Evolutionary conservation across 257 asterid genomes (phyloP).

Genomic region (Penstemon newberryi): DNA sequence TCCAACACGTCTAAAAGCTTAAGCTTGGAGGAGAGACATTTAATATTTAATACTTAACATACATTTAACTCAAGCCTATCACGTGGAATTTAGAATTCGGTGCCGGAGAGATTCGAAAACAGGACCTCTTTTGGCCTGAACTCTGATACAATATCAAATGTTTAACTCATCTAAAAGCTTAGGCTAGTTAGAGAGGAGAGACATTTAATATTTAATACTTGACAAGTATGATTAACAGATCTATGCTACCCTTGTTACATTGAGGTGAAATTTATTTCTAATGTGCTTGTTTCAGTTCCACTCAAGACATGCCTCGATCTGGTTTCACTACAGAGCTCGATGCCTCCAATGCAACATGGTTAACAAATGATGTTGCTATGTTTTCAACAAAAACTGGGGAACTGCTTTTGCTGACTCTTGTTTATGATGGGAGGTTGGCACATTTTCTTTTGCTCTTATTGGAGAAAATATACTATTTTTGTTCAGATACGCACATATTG

Average conservation of each 20-base stretch:
- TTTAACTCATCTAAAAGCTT: too few species aligned
- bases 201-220: too few species aligned
- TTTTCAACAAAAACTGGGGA: conserved; percentile 94
- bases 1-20: too few species aligned
- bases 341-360: conserved; percentile 91
- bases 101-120: too few species aligned
- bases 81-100: too few species aligned
- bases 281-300: conserved; percentile 36
- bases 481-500: background rate
- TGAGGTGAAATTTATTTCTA: conserved; percentile 24
- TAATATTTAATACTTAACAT: too few species aligned
- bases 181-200: too few species aligned
- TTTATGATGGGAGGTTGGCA: conserved; percentile 89
- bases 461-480: conserved; percentile 13
- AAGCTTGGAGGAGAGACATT: too few species aligned
- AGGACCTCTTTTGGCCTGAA: too few species aligned
- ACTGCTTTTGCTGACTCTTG: conserved; percentile 80
- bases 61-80: too few species aligned
- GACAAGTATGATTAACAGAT: conserved; percentile 7
- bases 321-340: conserved; percentile 84
- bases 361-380: conserved; percentile 89
- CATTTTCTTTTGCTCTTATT: conserved; percentile 11
- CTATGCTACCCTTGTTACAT: conserved; percentile 20
- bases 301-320: conserved; percentile 84
- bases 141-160: too few species aligned